Percentiles rank a stretch among this genome's conserved stretches.
Conservation (phyloP, 768 basidiomycete genomes). For the Fomitopsis pulvina region DNA sequence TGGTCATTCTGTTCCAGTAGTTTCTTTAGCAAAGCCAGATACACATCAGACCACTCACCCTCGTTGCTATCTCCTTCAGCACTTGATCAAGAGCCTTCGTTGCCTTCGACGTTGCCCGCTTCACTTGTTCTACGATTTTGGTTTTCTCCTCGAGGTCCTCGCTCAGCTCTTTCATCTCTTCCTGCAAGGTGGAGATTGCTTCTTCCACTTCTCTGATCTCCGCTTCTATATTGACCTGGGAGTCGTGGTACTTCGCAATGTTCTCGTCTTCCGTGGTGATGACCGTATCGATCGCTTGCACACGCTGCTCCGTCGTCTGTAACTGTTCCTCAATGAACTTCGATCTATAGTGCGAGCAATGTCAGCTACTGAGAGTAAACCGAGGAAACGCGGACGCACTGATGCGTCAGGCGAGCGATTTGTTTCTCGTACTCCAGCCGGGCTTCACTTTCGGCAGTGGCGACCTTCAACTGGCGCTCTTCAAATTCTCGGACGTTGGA, state of each 20-base stretch:
- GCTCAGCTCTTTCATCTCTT: slow-evolving; percentile 54
- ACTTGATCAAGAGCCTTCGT: slow-evolving; percentile 78
- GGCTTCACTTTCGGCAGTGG: slow-evolving; percentile 83
- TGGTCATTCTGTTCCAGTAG: slow-evolving; percentile 61
- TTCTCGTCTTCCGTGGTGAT: slow-evolving; percentile 47
- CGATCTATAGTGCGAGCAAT: slow-evolving; percentile 38
- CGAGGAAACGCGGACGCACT: slow-evolving; percentile 40
- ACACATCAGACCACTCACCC: slow-evolving; percentile 37
- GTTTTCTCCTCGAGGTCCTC: slow-evolving; percentile 67
- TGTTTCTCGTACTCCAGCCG: slow-evolving; percentile 79
- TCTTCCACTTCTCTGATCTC: slow-evolving; percentile 57
- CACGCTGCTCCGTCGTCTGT: slow-evolving; percentile 53
- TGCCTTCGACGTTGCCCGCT: slow-evolving; percentile 62
- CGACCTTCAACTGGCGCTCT: slow-evolving; percentile 81
- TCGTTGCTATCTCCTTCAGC: slow-evolving; percentile 81
- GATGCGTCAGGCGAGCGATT: slow-evolving; percentile 78
- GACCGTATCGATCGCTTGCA: slow-evolving; percentile 45
- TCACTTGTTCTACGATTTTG: slow-evolving; percentile 68
- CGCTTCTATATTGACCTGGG: slow-evolving; percentile 45
- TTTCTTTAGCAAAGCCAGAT: not conserved
- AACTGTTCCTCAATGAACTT: slow-evolving; percentile 82
- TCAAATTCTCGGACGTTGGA: slow-evolving; percentile 88
- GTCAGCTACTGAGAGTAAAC: not conserved
- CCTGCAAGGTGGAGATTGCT: slow-evolving; percentile 47
- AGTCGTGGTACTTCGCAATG: slow-evolving; percentile 45